A percentile compares a stretch with the other conserved stretches of the same genome.
These are phyloP conservation scores for Graphilbum fragrans DNA, from an alignment of 2,329 filamentous ascomycete genomes.

Conservation along the genomic window DNA sequence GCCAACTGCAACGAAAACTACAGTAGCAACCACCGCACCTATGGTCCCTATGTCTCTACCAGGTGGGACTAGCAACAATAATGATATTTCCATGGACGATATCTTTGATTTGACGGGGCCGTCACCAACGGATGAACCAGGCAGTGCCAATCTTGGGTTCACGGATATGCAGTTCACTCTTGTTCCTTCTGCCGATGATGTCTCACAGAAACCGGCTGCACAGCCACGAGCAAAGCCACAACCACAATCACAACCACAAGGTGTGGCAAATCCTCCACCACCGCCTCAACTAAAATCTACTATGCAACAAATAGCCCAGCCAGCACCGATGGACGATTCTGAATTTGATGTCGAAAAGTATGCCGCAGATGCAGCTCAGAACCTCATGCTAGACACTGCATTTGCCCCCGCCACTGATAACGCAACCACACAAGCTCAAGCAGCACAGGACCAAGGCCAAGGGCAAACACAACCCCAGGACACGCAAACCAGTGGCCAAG, in stretches of 20 bases:
- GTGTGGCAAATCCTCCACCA: not conserved
- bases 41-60: conserved; percentile 7
- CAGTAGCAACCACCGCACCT: conserved; percentile 7
- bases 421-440: not conserved
- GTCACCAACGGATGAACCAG: conserved; percentile 2
- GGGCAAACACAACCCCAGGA: conserved; percentile 2
- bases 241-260: not conserved
- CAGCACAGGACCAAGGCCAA: not conserved
- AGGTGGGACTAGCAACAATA: conserved; percentile 6
- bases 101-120: conserved; percentile 8
- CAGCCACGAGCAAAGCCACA: not conserved
- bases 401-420: conserved; percentile 1
- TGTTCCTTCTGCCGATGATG: conserved; percentile 23
- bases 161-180: conserved; percentile 46
- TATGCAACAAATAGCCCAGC: not conserved
- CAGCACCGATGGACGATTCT: conserved; percentile 15
- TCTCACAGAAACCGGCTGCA: not conserved
- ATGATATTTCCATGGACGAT: conserved; percentile 6
- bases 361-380: conserved; percentile 17
- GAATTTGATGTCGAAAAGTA: conserved; percentile 35
- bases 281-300: not conserved
- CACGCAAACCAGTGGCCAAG: conserved; percentile 15
- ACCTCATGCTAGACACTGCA: conserved; percentile 10
- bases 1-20: conserved; percentile 6
- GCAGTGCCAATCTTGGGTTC: conserved; percentile 32